Evolutionary conservation across 352 stramenopile genomes (phyloP), one percentile per base, ranked within the genome.

Genomic region (Globisporangium parvum): DNA sequence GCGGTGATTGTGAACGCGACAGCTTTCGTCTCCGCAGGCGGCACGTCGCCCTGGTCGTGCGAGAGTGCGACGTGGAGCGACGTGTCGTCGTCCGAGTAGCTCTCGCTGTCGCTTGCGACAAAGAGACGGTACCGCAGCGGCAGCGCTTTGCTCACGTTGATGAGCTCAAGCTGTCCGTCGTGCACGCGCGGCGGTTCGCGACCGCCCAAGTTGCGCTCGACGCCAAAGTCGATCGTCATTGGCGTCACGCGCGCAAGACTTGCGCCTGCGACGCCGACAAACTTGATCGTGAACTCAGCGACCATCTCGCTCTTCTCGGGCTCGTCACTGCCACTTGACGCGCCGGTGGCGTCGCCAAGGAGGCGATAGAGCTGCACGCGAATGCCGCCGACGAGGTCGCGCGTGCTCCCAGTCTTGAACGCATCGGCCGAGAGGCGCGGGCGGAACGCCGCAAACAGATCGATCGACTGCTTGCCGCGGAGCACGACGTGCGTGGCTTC

Each of bases 231-330:
- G 31, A 95, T 78, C 33, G 67, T 61, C 2, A 61, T 70, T 44
- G 84, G 80, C 20, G 66, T 71, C 37, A 95, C 82, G 47, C 76
- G 73, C 11, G 78, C 75, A 44, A 94, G 68, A 74, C 86, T 95
- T 9, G 77, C 80, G 41, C 86, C 86, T 48, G 84, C 84, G 28
- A 93, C 67, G 35, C 82, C 84, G 37, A 92, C 71, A 78, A 95
- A 95, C 59, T 93, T 94, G 59, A 95, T 66, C 6, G 86, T 95
- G 58, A 95, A 95, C 52, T 95, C 86, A 6, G 86, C 69, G 20
- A 88, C 65, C 74, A 94, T 91, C 9, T 77, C 79, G 44, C 67
- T 80, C 52, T 87, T 90, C 35, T 77, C 73, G 0, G 87, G 78
- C 17, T 75, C 70, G 33, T 40, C 57, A 50, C 21, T 53, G n/a